phyloP scores from a whole-genome alignment of 257 asterid species.

The Ballota nigra region DNA sequence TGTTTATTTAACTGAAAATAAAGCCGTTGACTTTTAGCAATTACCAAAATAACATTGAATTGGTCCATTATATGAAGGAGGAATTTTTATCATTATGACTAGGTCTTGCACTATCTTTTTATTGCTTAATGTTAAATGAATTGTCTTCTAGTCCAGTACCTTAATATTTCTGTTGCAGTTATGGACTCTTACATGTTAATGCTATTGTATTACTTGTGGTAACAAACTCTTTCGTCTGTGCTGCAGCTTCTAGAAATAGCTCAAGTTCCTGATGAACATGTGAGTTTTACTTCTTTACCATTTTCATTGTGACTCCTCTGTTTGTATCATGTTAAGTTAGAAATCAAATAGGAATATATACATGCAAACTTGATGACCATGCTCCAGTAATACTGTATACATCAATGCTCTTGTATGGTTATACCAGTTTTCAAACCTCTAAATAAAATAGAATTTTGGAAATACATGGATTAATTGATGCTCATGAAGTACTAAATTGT shows the following conservation, averaged over 20 bases:
- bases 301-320: neutral
- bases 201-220: conserved; percentile 10
- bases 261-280: conserved; percentile 94
- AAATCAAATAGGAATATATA: neutral
- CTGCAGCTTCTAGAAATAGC: conserved; percentile 98
- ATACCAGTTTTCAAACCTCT: neutral
- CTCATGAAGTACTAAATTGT: conserved; percentile 5
- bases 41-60: neutral
- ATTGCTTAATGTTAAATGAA: conserved; percentile 10
- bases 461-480: neutral
- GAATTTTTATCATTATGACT: neutral
- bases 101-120: neutral
- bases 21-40: neutral
- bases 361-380: conserved; percentile 7
- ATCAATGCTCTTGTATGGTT: neutral
- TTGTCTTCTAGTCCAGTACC: neutral
- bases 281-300: conserved; percentile 38
- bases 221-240: conserved; percentile 26
- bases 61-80: neutral
- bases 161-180: conserved; percentile 1
- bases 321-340: neutral
- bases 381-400: neutral
- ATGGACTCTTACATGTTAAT: neutral
- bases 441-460: conserved; percentile 11
- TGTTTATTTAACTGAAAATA: neutral